Base-by-base conservation (phyloP, 805 yeast species). In the Debaryomyces prosopidis region DNA sequence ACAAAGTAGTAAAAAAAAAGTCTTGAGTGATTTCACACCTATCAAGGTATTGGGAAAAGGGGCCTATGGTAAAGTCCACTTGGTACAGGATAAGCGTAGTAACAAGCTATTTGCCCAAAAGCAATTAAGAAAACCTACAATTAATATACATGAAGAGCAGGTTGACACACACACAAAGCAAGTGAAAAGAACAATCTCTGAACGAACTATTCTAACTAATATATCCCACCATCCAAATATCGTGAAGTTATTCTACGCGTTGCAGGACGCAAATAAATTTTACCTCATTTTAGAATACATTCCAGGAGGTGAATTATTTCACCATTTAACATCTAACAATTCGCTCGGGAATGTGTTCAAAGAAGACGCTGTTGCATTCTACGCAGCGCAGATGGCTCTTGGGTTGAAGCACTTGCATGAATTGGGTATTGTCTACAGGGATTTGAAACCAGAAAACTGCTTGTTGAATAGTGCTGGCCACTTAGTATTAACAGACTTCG, bases 371-470 rank as follows among this genome's bases (percentile, higher is more conserved):
- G 68, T 73, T 12, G 60, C 65, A 3, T 59, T 58, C 40, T 57
- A 57, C 15, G 54, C 83, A 3, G 96, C 94, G 0, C 94, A 89
- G 57, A 84, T 89, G 68, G 81, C 88, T 4, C 74, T 86, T 39
- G 96, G 96, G 0, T 65, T 89, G 34, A 69, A 75, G 40, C 96
- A 90, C 63, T 69, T 89, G 19, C 96, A 89, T 60, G 73, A 74
- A 36, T 76, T 85, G 15, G 96, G 96, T 11, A 84, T 89, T 16
- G 91, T 89, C 4, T 90, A 89, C 57, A 77, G 96, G 35, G 97
- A 89, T 60, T 70, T 89, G 52, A 89, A 89, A 63, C 96, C 97
- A 4, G 97, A 89, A 63, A 89, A 89, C 58, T 90, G 96, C 57
- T 69, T 90, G 55, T 70, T 89, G 32, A 88, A 89, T 56, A 70